Evolutionary conservation across 192 early-diverging fungal species (phyloP).

Genomic region (Backusella luteola): DNA sequence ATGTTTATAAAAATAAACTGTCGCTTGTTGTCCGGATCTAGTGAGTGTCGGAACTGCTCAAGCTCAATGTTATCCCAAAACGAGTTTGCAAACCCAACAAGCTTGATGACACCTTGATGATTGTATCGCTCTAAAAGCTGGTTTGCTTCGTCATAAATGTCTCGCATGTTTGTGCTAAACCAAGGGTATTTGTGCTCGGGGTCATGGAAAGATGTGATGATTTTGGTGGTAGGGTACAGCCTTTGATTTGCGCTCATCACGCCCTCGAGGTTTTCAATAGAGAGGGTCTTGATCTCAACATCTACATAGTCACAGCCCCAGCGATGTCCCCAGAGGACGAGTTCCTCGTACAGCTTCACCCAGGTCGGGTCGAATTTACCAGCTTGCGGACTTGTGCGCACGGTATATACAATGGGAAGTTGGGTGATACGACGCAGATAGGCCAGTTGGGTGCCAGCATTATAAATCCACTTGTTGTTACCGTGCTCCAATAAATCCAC

Average conservation of each 20-base stretch:
- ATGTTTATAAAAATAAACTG: constrained; percentile 94
- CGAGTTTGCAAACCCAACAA: constrained; percentile 76
- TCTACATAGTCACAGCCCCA: constrained; percentile 95
- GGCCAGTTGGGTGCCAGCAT: constrained; percentile 70
- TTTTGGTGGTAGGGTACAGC: constrained; percentile 44
- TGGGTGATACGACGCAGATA: constrained; percentile 60
- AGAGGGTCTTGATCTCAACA: constrained; percentile 61
- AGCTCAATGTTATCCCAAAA: constrained; percentile 84
- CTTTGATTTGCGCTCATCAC: background rate
- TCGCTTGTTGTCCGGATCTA: constrained; percentile 35
- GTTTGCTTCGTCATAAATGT: constrained; percentile 45
- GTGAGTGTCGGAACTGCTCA: constrained; percentile 56
- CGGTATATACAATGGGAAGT: constrained; percentile 93
- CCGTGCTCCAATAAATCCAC: constrained; percentile 73
- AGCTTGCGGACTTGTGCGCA: constrained; percentile 83
- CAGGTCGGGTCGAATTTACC: constrained; percentile 73
- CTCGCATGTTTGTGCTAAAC: constrained; percentile 47
- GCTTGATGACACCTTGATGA: constrained; percentile 76
- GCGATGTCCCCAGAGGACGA: constrained; percentile 65
- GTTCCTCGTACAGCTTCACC: constrained; percentile 50
- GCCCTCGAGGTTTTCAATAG: background rate
- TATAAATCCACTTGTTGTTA: constrained; percentile 38
- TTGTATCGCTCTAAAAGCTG: background rate
- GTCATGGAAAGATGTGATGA: constrained; percentile 92
- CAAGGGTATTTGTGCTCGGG: constrained; percentile 56